Conservation (phyloP, 768 basidiomycete genomes). For the Crepidotus variabilis region DNA sequence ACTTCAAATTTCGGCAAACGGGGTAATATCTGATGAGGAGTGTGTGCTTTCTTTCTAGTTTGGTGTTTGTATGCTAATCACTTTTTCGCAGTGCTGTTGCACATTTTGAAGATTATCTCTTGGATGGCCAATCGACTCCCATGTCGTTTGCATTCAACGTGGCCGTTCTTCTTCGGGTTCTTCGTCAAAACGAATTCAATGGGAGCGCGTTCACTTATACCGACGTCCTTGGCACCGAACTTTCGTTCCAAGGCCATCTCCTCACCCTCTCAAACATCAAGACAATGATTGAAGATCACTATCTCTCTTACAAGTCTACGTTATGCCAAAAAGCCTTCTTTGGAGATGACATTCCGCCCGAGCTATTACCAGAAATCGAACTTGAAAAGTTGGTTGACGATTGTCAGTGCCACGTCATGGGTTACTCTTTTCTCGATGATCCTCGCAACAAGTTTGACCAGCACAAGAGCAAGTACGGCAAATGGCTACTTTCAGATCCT, state of each 20-base stretch:
- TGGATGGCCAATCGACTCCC: slow-evolving; percentile 4
- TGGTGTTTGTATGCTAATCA: background rate
- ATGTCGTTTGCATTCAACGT: slow-evolving; percentile 10
- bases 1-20: background rate
- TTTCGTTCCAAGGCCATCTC: slow-evolving; percentile 2
- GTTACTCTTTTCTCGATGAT: slow-evolving; percentile 12
- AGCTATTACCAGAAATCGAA: background rate
- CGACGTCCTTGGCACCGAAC: background rate
- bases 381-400: slow-evolving; percentile 11
- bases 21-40: background rate
- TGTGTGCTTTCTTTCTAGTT: background rate
- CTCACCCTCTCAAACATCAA: slow-evolving; percentile 6
- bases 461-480: background rate
- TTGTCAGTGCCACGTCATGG: background rate
- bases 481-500: slow-evolving; percentile 7
- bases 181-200: slow-evolving; percentile 7
- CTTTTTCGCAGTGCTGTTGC: background rate
- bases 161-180: background rate
- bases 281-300: slow-evolving; percentile 1
- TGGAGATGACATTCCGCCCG: background rate
- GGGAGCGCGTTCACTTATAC: background rate
- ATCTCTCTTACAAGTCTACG: background rate
- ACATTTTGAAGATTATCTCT: background rate
- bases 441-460: slow-evolving; percentile 1
- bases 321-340: slow-evolving; percentile 1